A percentile compares a stretch with the other conserved stretches of the same genome.
Evolutionary conservation across 139 green algal genomes (phyloP).

Genomic region (Micractinium conductrix): DNA sequence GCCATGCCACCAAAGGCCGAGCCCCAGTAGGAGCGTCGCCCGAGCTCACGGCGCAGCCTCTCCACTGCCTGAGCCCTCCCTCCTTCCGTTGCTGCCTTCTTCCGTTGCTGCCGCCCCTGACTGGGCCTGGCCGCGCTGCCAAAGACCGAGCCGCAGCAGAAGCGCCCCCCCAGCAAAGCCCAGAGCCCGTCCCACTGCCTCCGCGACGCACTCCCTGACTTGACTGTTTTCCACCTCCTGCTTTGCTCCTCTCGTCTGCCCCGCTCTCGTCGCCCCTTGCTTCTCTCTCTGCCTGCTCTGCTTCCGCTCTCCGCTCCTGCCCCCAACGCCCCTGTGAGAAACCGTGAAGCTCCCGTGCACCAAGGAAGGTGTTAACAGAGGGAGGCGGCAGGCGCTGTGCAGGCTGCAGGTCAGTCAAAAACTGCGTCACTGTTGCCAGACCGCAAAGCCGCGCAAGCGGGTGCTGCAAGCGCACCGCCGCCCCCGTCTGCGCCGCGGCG

Average conservation of each 20-base stretch:
- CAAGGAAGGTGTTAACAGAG: neutral
- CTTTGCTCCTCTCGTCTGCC: neutral
- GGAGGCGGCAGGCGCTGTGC: neutral
- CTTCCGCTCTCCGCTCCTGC: neutral
- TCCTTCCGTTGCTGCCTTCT: too few species aligned
- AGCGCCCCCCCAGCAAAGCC: too few species aligned
- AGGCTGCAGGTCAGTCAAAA: constrained; percentile 18
- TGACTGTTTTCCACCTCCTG: neutral
- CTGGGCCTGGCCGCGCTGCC: too few species aligned
- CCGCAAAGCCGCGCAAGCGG: constrained; percentile 1
- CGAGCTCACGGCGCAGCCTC: too few species aligned
- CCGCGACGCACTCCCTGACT: too few species aligned
- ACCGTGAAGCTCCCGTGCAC: neutral
- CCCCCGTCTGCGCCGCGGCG: neutral
- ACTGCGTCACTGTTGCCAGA: neutral
- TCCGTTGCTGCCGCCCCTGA: too few species aligned
- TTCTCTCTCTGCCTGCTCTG: neutral
- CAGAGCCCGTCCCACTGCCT: too few species aligned
- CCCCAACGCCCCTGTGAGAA: neutral
- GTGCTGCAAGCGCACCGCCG: neutral
- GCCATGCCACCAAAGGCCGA: constrained; percentile 40
- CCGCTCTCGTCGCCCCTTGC: too few species aligned
- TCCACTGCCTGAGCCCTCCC: too few species aligned
- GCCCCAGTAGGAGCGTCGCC: too few species aligned
- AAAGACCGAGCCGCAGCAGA: too few species aligned